phyloP scores from a whole-genome alignment of 2,329 filamentous ascomycete species.

The Fusarium sp. region DNA sequence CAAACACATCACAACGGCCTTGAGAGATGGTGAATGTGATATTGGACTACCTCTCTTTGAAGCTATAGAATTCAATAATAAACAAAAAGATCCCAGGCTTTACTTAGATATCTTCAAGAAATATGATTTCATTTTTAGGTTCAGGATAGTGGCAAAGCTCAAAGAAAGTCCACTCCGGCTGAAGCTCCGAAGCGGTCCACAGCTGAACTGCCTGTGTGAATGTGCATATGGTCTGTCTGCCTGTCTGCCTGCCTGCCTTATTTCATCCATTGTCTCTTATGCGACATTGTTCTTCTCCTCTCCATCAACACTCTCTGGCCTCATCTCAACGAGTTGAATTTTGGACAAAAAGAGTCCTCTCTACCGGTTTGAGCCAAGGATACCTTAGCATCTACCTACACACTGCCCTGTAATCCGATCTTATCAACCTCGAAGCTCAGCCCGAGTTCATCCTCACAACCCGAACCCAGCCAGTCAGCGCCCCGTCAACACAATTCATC shows the following conservation, averaged over 20 bases:
- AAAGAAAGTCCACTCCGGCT: conserved; percentile 16
- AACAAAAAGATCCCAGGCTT: too few relatives aligned
- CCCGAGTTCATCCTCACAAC: conserved; percentile 23
- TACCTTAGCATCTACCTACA: too few relatives aligned
- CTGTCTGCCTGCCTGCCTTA: conserved; percentile 2
- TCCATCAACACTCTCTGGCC: neutral
- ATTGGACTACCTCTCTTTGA: neutral
- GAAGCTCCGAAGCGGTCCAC: conserved; percentile 35
- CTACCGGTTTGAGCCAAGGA: neutral
- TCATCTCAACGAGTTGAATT: neutral
- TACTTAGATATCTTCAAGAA: too few relatives aligned
- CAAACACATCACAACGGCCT: conserved; percentile 30
- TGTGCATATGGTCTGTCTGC: neutral
- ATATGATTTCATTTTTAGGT: conserved; percentile 2
- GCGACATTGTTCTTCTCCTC: neutral
- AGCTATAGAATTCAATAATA: neutral
- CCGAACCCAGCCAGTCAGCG: conserved; percentile 17
- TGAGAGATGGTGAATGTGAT: conserved; percentile 7
- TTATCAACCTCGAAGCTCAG: conserved; percentile 25
- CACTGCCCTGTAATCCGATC: neutral
- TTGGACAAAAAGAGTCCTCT: conserved; percentile 1
- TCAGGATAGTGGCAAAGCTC: conserved; percentile 10
- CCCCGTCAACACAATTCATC: conserved; percentile 15
- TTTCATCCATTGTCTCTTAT: conserved; percentile 3
- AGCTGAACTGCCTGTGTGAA: conserved; percentile 13